Conservation (phyloP, 345 rosid species). For the Hypericum androsaemum region DNA sequence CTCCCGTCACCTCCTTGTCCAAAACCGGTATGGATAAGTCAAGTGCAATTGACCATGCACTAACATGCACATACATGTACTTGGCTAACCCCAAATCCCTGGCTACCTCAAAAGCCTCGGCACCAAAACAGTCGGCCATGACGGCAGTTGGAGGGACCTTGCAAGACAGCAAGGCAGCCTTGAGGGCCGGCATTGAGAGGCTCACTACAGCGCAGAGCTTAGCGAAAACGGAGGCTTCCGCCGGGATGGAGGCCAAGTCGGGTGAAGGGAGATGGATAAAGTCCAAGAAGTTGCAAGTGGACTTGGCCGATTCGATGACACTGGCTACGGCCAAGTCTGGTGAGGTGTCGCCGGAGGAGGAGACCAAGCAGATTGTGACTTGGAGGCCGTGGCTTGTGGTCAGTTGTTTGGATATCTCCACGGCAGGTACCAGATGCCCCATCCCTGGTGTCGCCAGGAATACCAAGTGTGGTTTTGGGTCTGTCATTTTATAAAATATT, state of each 20-base stretch:
- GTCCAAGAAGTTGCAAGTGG: conserved; percentile 15
- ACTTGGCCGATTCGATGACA: conserved; percentile 10
- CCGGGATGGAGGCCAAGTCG: conserved; percentile 18
- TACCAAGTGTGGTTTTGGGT: conserved; percentile 23
- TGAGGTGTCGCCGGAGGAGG: conserved; percentile 15
- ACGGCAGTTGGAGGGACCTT: conserved; percentile 32
- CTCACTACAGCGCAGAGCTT: conserved; percentile 29
- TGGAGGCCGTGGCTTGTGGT: conserved; percentile 27
- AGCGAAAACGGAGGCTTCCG: conserved; percentile 23
- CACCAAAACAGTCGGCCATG: conserved; percentile 45
- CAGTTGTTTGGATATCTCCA: conserved; percentile 48
- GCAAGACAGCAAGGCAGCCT: conserved; percentile 31
- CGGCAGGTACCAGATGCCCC: conserved; percentile 59
- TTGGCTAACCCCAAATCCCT: conserved; percentile 37
- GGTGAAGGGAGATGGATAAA: conserved; percentile 30
- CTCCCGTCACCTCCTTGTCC: conserved; percentile 1
- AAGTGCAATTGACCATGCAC: conserved; percentile 35
- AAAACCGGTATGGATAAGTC: background rate
- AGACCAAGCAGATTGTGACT: conserved; percentile 38
- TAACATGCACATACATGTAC: conserved; percentile 35
- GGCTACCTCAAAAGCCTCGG: conserved; percentile 36
- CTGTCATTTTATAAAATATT: no score
- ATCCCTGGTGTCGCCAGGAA: conserved; percentile 66
- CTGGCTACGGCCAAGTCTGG: conserved; percentile 23
- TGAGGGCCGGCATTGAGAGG: conserved; percentile 31